Evolutionary conservation across 2,329 filamentous ascomycete genomes (phyloP).

Genomic region (Rutstroemia sp.): DNA sequence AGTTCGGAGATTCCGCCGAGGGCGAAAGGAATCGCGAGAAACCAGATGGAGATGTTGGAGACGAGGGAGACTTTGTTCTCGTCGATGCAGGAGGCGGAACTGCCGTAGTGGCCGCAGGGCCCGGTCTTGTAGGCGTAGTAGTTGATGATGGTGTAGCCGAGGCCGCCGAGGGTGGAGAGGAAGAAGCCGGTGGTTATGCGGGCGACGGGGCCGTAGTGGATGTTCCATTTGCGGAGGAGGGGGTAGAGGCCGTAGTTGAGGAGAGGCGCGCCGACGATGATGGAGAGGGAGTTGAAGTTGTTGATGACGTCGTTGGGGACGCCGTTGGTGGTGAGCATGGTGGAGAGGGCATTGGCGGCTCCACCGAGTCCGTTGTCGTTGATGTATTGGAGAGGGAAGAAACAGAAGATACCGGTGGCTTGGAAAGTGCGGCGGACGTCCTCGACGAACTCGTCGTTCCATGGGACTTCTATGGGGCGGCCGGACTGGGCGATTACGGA

Average conservation of each 20-base stretch:
- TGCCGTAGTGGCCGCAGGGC: constrained; percentile 44
- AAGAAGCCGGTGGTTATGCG: constrained; percentile 66
- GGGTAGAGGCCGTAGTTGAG: constrained; percentile 64
- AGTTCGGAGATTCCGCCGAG: constrained; percentile 44
- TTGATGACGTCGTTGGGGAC: constrained; percentile 71
- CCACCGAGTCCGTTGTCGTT: constrained; percentile 40
- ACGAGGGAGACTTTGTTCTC: constrained; percentile 18
- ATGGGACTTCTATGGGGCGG: constrained; percentile 64
- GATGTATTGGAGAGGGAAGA: constrained; percentile 38
- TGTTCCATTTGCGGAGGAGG: constrained; percentile 50
- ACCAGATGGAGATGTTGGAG: constrained; percentile 44
- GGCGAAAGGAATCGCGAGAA: constrained; percentile 47
- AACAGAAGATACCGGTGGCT: constrained; percentile 61
- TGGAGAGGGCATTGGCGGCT: constrained; percentile 42
- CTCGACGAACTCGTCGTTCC: constrained; percentile 76
- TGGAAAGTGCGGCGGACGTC: constrained; percentile 64
- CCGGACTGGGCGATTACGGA: constrained; percentile 47
- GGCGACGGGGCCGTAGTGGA: constrained; percentile 67
- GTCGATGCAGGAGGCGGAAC: constrained; percentile 17
- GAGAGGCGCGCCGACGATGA: constrained; percentile 67
- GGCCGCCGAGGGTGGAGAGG: constrained; percentile 53
- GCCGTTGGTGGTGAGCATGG: constrained; percentile 58
- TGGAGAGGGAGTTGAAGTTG: constrained; percentile 68
- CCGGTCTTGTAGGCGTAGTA: constrained; percentile 56
- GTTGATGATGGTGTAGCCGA: constrained; percentile 48